Evolutionary conservation across 441 rosid genomes (phyloP), one percentile per base, ranked within the genome.

Genomic region (Pelargonium exstipulatum): DNA sequence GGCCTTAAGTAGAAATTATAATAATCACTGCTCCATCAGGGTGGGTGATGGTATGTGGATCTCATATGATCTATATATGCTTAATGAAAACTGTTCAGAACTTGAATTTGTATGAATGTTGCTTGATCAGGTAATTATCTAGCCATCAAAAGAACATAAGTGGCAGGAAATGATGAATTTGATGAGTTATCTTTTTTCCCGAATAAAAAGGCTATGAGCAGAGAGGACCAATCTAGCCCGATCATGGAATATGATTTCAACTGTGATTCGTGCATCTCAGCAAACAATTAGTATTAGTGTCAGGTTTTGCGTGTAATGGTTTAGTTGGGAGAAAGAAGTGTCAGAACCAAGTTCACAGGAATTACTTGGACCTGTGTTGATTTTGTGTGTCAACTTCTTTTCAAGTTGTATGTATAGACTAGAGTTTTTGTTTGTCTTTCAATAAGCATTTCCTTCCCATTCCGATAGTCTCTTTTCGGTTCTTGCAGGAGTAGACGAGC

Each of bases 391-490:
- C 22, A 2, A 20, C 9, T 55, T 55, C 10, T 55, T 55, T 1
- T 8, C 9, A 8, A 16, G 61, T 18, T 18, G 24, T 17, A 55
- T 55, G 24, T 0, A 55, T 7, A 22, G 24, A 55, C 3, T 29
- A 29, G 0, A 32, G 61, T 7, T 20, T 1, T 20, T 2, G 10
- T 57, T 57, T 6, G 62, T 10, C 8, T 57, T 57, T 57, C 0
- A 13, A 20, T 57, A 0, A 20, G 4, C 62, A 20, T 57, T 20
- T 57, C 62, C 2, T 57, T 57, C 62, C 62, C 32, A 10, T 57
- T 57, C 62, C 62, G 32, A 57, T 57, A 57, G 62, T 20, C 62
- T 57, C 13, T 20, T 57, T 57, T 4, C 20, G 62, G 45, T 7
- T 40, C 10, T 20, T 57, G 62, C 62, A 57, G 62, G 62, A 57